phyloP scores from a whole-genome alignment of 2,329 filamentous ascomycete species.

The Dryadomyces quercus-mongolicae region DNA sequence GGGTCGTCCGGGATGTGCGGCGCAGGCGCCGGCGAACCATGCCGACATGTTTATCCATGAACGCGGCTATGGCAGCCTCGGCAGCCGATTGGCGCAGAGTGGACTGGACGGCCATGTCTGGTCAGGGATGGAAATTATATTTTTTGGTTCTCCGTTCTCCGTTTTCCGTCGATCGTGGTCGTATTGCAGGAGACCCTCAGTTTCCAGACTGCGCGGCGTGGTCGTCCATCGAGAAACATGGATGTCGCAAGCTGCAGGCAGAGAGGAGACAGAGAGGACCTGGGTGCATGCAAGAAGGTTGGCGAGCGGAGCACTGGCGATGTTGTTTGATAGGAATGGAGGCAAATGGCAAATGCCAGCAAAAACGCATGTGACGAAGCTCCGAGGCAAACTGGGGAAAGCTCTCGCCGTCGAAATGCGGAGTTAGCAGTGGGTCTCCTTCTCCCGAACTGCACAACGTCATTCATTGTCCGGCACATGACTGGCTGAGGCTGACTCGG shows the following conservation, averaged over 20 bases:
- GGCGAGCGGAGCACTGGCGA: not conserved
- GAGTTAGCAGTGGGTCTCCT: constrained; percentile 1
- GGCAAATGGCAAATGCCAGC: too few species aligned
- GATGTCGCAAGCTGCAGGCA: too few species aligned
- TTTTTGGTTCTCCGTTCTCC: not conserved
- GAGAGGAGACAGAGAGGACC: too few species aligned
- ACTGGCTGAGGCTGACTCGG: not conserved
- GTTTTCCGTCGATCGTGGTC: too few species aligned
- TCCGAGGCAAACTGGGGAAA: constrained; percentile 7
- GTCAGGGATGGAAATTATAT: not conserved
- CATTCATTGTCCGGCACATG: constrained; percentile 1
- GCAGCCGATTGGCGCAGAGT: constrained; percentile 57
- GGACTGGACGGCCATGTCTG: constrained; percentile 72
- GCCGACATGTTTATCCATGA: constrained; percentile 47
- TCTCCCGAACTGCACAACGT: not conserved
- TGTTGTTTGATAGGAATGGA: not conserved
- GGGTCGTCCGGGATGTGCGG: constrained; percentile 56
- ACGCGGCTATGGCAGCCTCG: constrained; percentile 53
- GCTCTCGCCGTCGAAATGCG: not conserved
- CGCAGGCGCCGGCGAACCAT: constrained; percentile 42
- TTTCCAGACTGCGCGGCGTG: too few species aligned
- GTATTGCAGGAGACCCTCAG: too few species aligned
- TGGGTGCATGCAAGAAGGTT: too few species aligned
- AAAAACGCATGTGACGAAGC: constrained; percentile 9
- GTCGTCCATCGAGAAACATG: too few species aligned